phyloP scores from a whole-genome alignment of 805 yeast genomes.

The Monosporozyma aerobia region DNA sequence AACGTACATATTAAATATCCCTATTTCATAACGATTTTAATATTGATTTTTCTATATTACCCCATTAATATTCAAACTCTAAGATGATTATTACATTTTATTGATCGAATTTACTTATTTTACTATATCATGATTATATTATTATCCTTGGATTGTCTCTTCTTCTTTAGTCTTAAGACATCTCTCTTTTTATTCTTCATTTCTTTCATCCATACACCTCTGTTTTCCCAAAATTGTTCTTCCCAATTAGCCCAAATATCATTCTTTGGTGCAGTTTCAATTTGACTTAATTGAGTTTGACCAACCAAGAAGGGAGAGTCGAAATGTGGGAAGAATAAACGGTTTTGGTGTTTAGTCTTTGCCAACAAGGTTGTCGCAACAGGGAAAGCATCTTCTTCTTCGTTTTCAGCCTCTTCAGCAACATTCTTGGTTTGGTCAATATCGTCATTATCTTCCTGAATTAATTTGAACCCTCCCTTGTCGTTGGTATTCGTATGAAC shows the following conservation, averaged over 20 bases:
- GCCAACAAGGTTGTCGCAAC: slow-evolving; percentile 14
- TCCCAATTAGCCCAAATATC: slow-evolving; percentile 47
- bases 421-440: slow-evolving; percentile 28
- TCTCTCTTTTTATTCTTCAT: slow-evolving; percentile 72
- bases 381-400: neutral
- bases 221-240: slow-evolving; percentile 68
- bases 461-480: slow-evolving; percentile 34
- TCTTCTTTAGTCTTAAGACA: slow-evolving; percentile 48
- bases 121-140: slow-evolving; percentile 1
- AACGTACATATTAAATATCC: neutral
- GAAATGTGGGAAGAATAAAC: slow-evolving; percentile 72
- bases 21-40: neutral
- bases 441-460: slow-evolving; percentile 40
- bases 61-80: too few species aligned
- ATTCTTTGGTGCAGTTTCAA: slow-evolving; percentile 23
- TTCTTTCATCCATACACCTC: slow-evolving; percentile 72
- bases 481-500: slow-evolving; percentile 10
- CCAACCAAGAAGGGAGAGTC: slow-evolving; percentile 83
- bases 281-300: slow-evolving; percentile 67
- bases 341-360: slow-evolving; percentile 30
- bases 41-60: neutral
- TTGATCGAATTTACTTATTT: neutral
- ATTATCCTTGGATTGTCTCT: slow-evolving; percentile 25
- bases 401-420: slow-evolving; percentile 27
- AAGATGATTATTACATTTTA: neutral